These are phyloP conservation scores for Cytospora chrysosperma DNA, from an alignment of 2,329 filamentous ascomycete genomes.

Conservation along the genomic window DNA sequence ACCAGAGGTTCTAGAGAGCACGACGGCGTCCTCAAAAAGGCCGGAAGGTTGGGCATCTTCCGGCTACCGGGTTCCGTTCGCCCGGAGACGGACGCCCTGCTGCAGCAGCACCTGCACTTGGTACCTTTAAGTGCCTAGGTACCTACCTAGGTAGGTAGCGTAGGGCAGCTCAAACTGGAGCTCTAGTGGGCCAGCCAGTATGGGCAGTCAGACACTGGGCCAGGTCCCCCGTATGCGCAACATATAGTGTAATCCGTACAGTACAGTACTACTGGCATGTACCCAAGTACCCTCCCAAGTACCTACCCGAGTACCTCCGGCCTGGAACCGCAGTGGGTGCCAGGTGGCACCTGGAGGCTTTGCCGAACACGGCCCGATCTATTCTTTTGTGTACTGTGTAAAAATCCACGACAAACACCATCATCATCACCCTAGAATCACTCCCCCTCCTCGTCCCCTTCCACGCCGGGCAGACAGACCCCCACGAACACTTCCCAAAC, in stretches of 20 bases:
- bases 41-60: neutral
- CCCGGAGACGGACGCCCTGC: neutral
- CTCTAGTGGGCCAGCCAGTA: neutral
- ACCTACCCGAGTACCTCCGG: too few species aligned
- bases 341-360: conserved; percentile 5
- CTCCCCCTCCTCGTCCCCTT: neutral
- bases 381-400: too few species aligned
- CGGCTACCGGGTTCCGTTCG: neutral
- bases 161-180: too few species aligned
- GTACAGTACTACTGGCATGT: neutral
- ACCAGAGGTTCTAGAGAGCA: neutral
- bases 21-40: neutral
- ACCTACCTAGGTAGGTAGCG: too few species aligned
- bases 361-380: conserved; percentile 25
- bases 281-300: neutral
- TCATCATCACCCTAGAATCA: neutral
- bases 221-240: too few species aligned
- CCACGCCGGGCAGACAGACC: conserved; percentile 4
- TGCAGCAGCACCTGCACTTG: neutral
- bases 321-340: neutral
- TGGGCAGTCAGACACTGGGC: too few species aligned
- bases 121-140: too few species aligned
- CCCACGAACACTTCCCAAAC: conserved; percentile 3
- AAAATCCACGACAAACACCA: neutral
- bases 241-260: too few species aligned